phyloP scores from a whole-genome alignment of 257 asterid species.

The Nicotiana tabacum region DNA sequence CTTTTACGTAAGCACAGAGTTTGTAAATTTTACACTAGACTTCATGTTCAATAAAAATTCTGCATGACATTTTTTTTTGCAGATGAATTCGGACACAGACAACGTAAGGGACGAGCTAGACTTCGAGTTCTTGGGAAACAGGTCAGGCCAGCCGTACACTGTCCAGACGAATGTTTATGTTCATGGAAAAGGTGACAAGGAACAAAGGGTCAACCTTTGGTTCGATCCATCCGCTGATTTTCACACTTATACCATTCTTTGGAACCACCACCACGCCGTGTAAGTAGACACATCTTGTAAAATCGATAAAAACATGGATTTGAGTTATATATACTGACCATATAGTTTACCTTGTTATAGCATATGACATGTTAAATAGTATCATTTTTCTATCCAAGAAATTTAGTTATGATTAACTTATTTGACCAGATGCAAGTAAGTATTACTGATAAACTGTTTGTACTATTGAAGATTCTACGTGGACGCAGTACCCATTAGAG shows the following conservation, averaged over 20 bases:
- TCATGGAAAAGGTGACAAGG: constrained; percentile 72
- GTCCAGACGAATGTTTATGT: constrained; percentile 82
- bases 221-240: constrained; percentile 66
- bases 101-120: constrained; percentile 65
- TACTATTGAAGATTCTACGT: constrained; percentile 27
- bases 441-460: neutral
- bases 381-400: neutral
- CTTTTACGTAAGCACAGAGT: constrained; percentile 25
- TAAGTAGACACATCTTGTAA: constrained; percentile 31
- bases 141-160: constrained; percentile 83
- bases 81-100: constrained; percentile 76
- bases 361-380: neutral
- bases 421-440: neutral
- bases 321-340: neutral
- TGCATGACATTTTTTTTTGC: neutral
- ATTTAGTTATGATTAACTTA: neutral
- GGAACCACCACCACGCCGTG: constrained; percentile 58
- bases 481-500: constrained; percentile 64
- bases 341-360: neutral
- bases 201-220: constrained; percentile 83
- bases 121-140: constrained; percentile 85
- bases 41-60: too few species aligned
- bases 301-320: neutral
- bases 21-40: neutral
- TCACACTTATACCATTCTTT: constrained; percentile 54